Percentiles rank a stretch among this genome's conserved stretches.
phyloP scores from a whole-genome alignment of 2,329 filamentous ascomycete species.

The Trichoderma sp. region DNA sequence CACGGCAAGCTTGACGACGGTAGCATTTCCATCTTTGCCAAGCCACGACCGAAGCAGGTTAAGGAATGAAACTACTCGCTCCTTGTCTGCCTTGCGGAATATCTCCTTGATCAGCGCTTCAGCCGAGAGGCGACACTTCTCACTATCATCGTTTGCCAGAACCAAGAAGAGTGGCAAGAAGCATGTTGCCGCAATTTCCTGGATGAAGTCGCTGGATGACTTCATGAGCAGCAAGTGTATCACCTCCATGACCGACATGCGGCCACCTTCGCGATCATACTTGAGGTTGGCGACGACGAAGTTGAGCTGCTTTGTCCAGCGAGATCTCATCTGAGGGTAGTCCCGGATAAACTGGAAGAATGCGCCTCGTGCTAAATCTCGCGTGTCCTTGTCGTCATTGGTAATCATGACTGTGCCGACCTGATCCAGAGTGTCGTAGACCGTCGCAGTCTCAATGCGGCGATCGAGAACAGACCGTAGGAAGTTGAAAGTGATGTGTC shows the following conservation, averaged over 20 bases:
- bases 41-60: constrained; percentile 71
- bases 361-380: constrained; percentile 81
- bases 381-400: constrained; percentile 84
- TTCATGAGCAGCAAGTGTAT: constrained; percentile 84
- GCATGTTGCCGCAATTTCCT: constrained; percentile 75
- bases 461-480: constrained; percentile 81
- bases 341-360: constrained; percentile 94
- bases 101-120: constrained; percentile 75
- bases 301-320: constrained; percentile 83
- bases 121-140: constrained; percentile 79
- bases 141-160: constrained; percentile 82
- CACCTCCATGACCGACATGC: constrained; percentile 90
- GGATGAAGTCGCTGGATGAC: constrained; percentile 74
- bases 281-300: constrained; percentile 90
- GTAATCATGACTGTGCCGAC: constrained; percentile 92
- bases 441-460: constrained; percentile 77
- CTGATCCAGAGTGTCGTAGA: constrained; percentile 90
- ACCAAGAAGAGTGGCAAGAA: constrained; percentile 85
- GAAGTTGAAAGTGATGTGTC: constrained; percentile 94
- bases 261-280: constrained; percentile 83
- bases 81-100: constrained; percentile 73
- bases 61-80: constrained; percentile 68
- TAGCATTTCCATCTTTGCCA: constrained; percentile 66
- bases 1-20: constrained; percentile 69
- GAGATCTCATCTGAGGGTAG: constrained; percentile 85